Evolutionary conservation across 1,284 basidiomycete species (phyloP).

Genomic region (Stereum hirsutum): DNA sequence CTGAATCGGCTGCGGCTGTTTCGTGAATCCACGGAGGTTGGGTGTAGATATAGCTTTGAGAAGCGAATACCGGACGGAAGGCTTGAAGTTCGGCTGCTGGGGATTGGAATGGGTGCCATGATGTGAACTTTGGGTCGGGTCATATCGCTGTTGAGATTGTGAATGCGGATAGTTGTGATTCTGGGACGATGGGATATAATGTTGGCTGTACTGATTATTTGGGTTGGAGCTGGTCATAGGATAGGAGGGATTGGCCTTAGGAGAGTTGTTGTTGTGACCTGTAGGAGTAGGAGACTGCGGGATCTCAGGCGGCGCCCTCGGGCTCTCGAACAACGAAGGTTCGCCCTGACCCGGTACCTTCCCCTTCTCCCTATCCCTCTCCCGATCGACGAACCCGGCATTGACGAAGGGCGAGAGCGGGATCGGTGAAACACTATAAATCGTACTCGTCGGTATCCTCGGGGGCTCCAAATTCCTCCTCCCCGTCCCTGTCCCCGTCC

Average conservation of each 20-base stretch:
- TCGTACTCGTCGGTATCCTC: slow-evolving; percentile 4
- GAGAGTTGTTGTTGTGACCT: background rate
- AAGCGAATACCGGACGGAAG: slow-evolving; percentile 14
- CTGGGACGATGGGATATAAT: background rate
- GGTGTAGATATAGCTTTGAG: slow-evolving; percentile 52
- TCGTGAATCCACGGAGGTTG: slow-evolving; percentile 36
- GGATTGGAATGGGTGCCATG: slow-evolving; percentile 12
- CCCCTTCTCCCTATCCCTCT: no score
- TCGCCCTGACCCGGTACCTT: background rate
- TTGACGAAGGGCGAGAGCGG: background rate
- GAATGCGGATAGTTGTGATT: slow-evolving; percentile 12
- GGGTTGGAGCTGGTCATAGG: background rate
- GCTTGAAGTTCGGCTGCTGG: no score
- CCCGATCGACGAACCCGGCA: no score
- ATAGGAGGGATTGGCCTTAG: background rate
- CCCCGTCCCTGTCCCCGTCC: slow-evolving; percentile 14
- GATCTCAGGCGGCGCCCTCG: background rate
- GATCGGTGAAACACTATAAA: no score
- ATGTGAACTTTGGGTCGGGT: background rate
- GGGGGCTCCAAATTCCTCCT: slow-evolving; percentile 6
- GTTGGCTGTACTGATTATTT: background rate
- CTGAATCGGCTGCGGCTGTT: background rate
- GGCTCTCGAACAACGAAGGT: background rate
- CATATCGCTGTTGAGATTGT: slow-evolving; percentile 3
- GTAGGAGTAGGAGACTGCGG: background rate